Conservation (phyloP, 176 grass and related monocot genomes). For the Rhynchospora breviuscula region DNA sequence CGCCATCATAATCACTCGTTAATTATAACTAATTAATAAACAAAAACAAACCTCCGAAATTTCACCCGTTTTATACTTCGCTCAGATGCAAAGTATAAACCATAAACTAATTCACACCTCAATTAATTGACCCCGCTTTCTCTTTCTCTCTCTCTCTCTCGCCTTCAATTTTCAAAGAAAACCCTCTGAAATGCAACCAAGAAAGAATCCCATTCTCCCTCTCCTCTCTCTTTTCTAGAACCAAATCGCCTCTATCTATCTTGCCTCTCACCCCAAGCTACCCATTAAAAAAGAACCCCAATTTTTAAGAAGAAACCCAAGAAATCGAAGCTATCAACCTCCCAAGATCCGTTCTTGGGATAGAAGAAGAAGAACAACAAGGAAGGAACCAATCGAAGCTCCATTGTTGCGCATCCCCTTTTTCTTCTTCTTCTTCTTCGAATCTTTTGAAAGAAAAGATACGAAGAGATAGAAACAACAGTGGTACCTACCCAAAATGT, state of each 20-base stretch:
- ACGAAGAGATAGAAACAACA: background rate
- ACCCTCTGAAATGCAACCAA: constrained; percentile 20
- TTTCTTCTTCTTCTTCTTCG: background rate
- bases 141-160: background rate
- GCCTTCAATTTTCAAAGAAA: background rate
- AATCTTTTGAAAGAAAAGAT: background rate
- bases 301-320: constrained; percentile 15
- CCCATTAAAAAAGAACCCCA: background rate
- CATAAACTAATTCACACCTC: background rate
- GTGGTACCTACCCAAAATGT: constrained; percentile 19
- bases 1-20: background rate
- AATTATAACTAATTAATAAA: too few species aligned
- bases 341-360: constrained; percentile 28
- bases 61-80: background rate
- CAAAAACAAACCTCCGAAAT: background rate
- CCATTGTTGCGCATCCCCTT: background rate
- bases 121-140: constrained; percentile 10
- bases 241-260: background rate
- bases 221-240: background rate
- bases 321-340: background rate
- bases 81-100: background rate
- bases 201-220: constrained; percentile 13
- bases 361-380: constrained; percentile 4
- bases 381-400: constrained; percentile 1
- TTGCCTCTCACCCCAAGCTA: constrained; percentile 21